phyloP scores from a whole-genome alignment of 2,329 filamentous ascomycete genomes.

The Colletotrichum chrysophilum region DNA sequence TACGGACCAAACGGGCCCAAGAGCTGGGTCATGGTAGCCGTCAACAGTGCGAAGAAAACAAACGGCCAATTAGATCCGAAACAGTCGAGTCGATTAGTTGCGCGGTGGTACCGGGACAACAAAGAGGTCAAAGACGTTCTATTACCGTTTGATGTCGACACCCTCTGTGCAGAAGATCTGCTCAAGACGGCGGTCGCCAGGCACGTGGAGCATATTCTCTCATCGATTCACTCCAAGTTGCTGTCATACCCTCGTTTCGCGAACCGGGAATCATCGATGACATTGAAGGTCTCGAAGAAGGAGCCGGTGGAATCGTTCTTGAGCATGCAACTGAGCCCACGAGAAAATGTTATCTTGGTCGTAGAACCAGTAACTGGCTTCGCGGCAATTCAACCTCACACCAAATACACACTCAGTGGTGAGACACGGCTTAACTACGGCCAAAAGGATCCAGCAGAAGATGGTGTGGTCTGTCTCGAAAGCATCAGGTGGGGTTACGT shows the following conservation, averaged over 20 bases:
- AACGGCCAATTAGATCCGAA: constrained; percentile 44
- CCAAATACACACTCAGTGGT: constrained; percentile 56
- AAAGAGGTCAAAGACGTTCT: constrained; percentile 73
- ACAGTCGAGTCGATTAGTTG: constrained; percentile 58
- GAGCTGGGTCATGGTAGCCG: constrained; percentile 90
- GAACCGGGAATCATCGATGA: constrained; percentile 62
- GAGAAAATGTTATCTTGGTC: constrained; percentile 63
- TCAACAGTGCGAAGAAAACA: constrained; percentile 68
- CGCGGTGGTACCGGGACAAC: constrained; percentile 86
- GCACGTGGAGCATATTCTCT: constrained; percentile 76
- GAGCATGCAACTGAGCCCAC: constrained; percentile 71
- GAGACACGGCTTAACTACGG: constrained; percentile 70
- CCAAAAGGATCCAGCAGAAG: constrained; percentile 58
- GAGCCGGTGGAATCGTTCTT: constrained; percentile 73
- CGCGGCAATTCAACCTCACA: constrained; percentile 72
- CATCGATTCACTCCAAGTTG: constrained; percentile 68
- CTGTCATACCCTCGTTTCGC: constrained; percentile 65
- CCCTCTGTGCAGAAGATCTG: constrained; percentile 76
- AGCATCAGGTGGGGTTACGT: constrained; percentile 65
- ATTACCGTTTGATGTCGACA: constrained; percentile 69
- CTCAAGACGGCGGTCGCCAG: constrained; percentile 76
- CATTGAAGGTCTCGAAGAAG: constrained; percentile 59
- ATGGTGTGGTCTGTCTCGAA: constrained; percentile 64
- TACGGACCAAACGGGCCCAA: constrained; percentile 65
- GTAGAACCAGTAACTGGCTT: constrained; percentile 82